These are phyloP conservation scores for Malassezia arunalokei DNA, from an alignment of 1,284 basidiomycete species.

Conservation along the genomic window DNA sequence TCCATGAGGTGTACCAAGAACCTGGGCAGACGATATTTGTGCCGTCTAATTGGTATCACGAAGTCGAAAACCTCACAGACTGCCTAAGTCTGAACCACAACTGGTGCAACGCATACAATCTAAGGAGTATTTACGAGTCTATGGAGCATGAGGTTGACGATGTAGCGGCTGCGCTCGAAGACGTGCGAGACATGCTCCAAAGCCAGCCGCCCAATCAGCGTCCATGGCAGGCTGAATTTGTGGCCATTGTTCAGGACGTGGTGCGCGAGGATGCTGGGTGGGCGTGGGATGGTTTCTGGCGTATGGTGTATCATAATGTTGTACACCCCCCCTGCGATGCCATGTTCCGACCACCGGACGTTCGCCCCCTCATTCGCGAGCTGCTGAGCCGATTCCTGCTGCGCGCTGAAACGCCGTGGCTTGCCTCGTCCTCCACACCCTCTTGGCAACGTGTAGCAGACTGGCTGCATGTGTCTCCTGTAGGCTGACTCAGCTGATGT, in stretches of 20 bases:
- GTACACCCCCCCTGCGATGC: conserved; percentile 6
- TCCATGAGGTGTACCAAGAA: conserved; percentile 9
- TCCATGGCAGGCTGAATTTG: conserved; percentile 27
- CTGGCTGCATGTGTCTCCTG: background rate
- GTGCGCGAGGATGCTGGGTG: conserved; percentile 34
- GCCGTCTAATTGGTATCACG: conserved; percentile 45
- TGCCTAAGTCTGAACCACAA: conserved; percentile 35
- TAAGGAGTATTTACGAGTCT: conserved; percentile 48
- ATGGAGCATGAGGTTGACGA: conserved; percentile 43
- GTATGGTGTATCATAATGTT: conserved; percentile 29
- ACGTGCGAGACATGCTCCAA: conserved; percentile 49
- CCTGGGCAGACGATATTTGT: conserved; percentile 34
- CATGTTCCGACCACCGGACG: background rate
- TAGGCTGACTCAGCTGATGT: background rate
- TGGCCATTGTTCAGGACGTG: conserved; percentile 23
- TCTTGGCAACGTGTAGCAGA: background rate
- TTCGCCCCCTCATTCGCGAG: background rate
- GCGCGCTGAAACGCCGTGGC: conserved; percentile 1
- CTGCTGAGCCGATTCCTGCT: conserved; percentile 2
- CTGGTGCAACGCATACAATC: conserved; percentile 51
- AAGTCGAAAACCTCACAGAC: conserved; percentile 41
- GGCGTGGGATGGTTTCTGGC: conserved; percentile 41
- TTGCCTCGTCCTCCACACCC: background rate
- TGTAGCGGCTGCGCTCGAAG: conserved; percentile 48
- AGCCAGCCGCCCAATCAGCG: background rate